Percentiles rank a stretch among this genome's conserved stretches.
Conservation (phyloP, 257 asterid genomes). For the Ajuga chamaepitys region DNA sequence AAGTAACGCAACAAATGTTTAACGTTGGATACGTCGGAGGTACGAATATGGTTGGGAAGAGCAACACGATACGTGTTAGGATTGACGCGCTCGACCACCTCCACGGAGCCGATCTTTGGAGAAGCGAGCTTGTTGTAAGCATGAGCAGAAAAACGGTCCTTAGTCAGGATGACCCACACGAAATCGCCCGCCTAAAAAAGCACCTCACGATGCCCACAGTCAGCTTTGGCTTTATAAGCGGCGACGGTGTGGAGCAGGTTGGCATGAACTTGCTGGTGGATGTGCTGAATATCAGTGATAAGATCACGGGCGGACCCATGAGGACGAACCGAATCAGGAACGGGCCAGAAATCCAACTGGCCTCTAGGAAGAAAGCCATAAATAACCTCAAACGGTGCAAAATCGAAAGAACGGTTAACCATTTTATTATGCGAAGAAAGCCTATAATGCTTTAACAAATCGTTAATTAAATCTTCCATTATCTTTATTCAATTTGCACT, state of each 20-base stretch:
- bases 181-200: background rate
- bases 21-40: background rate
- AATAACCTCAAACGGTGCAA: too few relatives aligned
- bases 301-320: background rate
- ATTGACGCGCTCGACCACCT: background rate
- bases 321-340: background rate
- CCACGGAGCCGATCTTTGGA: background rate
- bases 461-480: too few relatives aligned
- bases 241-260: background rate
- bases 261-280: background rate
- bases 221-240: background rate
- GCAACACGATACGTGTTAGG: background rate
- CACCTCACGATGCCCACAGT: background rate
- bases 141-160: background rate
- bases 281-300: background rate
- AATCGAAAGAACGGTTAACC: too few relatives aligned
- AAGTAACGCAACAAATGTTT: too few relatives aligned
- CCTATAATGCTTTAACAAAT: too few relatives aligned
- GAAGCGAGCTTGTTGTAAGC: background rate
- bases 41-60: background rate
- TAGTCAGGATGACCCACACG: background rate
- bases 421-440: too few relatives aligned
- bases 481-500: too few relatives aligned
- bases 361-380: too few relatives aligned
- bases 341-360: too few relatives aligned